These are phyloP conservation scores for Backusella liffmaniae DNA, from an alignment of 192 early-diverging fungal genomes.

Conservation along the genomic window DNA sequence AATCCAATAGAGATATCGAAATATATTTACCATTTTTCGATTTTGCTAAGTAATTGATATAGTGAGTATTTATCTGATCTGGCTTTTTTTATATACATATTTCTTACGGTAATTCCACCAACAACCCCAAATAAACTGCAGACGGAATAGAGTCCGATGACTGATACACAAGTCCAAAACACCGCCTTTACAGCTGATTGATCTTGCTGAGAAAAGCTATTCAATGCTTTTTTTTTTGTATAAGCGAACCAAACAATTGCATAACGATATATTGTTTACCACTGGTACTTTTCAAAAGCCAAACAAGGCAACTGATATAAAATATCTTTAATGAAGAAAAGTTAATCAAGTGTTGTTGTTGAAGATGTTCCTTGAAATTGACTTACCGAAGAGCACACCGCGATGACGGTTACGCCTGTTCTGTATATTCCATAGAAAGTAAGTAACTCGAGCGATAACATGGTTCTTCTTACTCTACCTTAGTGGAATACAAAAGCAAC, in stretches of 20 bases:
- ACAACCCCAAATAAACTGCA: not conserved
- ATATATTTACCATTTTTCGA: constrained; percentile 10
- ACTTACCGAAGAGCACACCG: constrained; percentile 4
- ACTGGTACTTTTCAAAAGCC: not conserved
- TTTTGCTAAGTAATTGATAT: not conserved
- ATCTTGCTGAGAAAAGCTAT: constrained; percentile 1
- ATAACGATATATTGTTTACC: not conserved
- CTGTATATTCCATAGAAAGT: not conserved
- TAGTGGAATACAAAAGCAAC: constrained; percentile 13
- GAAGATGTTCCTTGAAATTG: not conserved
- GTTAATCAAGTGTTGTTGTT: not conserved
- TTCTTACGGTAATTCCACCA: constrained; percentile 7
- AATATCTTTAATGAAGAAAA: not conserved
- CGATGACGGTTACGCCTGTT: constrained; percentile 6
- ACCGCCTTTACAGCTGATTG: constrained; percentile 1
- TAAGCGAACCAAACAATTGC: not conserved
- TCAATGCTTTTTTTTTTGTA: not conserved
- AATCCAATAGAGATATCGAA: not conserved
- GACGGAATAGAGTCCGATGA: not conserved
- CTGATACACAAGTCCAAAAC: constrained; percentile 6
- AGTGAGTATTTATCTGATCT: not conserved
- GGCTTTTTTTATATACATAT: not conserved
- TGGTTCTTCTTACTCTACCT: not conserved
- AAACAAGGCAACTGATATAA: not conserved
- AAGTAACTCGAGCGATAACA: not conserved